Percentiles rank a stretch among this genome's conserved stretches.
Evolutionary conservation across 192 early-diverging fungal species (phyloP).

Genomic region (Gonapodya sp.): DNA sequence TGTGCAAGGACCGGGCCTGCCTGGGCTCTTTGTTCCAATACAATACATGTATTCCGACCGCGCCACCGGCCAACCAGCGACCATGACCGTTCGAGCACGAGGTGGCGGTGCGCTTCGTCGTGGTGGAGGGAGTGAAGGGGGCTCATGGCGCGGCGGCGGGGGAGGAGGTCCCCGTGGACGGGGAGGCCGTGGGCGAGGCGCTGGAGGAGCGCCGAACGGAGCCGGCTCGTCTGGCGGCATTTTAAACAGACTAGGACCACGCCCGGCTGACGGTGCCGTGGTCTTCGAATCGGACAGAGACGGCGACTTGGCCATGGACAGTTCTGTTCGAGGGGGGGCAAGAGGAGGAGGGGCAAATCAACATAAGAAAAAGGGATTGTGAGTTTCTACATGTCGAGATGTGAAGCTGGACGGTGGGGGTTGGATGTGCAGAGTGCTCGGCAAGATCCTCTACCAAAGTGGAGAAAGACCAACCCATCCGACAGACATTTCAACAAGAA

Average conservation of each 20-base stretch:
- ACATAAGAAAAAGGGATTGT: neutral
- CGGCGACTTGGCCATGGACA: neutral
- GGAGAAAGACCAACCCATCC: no score
- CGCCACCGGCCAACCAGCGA: neutral
- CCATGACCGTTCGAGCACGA: neutral
- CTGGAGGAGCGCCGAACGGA: no score
- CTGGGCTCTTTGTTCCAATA: no score
- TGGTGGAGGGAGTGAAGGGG: neutral
- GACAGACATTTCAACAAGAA: no score
- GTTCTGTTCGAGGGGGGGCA: neutral
- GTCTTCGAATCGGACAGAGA: neutral
- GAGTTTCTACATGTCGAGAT: neutral
- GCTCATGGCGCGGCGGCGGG: no score
- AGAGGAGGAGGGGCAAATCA: neutral
- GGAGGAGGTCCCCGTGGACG: neutral
- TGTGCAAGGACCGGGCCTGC: no score
- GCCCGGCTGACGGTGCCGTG: neutral
- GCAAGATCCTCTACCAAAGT: no score
- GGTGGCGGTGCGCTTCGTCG: neutral
- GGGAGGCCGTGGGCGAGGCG: neutral
- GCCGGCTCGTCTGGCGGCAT: neutral
- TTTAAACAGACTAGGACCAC: neutral
- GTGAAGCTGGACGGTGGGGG: no score
- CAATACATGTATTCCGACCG: neutral
- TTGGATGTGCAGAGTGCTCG: no score